These are phyloP conservation scores for Coniophora puteana DNA, from an alignment of 1,284 basidiomycete species.

Conservation along the genomic window DNA sequence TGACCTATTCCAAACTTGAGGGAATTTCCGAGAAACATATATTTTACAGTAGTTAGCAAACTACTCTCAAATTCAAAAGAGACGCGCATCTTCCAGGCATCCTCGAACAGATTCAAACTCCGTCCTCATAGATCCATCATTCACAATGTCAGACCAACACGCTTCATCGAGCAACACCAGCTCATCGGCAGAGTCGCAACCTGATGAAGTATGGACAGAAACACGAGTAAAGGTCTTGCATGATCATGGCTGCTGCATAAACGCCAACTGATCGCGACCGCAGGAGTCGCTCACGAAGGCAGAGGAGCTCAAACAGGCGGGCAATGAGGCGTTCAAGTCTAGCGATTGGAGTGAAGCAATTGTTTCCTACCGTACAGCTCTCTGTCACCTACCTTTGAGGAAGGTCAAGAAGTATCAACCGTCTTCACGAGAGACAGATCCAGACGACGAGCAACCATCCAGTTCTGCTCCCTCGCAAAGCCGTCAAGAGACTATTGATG, in stretches of 20 bases:
- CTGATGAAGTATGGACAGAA: too few species aligned
- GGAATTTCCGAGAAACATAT: too few species aligned
- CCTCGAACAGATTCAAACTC: too few species aligned
- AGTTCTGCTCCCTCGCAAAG: not conserved
- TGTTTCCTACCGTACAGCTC: constrained; percentile 54
- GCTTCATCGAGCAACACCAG: too few species aligned
- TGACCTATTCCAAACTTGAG: too few species aligned
- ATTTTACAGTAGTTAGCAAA: too few species aligned
- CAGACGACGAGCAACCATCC: constrained; percentile 17
- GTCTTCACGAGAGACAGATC: constrained; percentile 8
- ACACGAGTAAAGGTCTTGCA: too few species aligned
- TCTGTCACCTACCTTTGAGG: constrained; percentile 53
- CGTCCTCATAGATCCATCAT: too few species aligned
- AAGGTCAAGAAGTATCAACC: constrained; percentile 16
- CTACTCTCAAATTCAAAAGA: too few species aligned
- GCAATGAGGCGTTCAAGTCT: constrained; percentile 49
- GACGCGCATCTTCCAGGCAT: too few species aligned
- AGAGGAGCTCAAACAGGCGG: constrained; percentile 57
- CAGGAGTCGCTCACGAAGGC: constrained; percentile 47
- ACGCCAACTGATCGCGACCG: constrained; percentile 4
- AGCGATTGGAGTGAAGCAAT: constrained; percentile 65
- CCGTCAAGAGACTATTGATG: constrained; percentile 7
- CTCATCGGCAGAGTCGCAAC: too few species aligned
- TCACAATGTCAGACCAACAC: too few species aligned
- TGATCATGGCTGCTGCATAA: not conserved